phyloP scores from a whole-genome alignment of 2,329 filamentous ascomycete genomes.

The Didymella segeticola region DNA sequence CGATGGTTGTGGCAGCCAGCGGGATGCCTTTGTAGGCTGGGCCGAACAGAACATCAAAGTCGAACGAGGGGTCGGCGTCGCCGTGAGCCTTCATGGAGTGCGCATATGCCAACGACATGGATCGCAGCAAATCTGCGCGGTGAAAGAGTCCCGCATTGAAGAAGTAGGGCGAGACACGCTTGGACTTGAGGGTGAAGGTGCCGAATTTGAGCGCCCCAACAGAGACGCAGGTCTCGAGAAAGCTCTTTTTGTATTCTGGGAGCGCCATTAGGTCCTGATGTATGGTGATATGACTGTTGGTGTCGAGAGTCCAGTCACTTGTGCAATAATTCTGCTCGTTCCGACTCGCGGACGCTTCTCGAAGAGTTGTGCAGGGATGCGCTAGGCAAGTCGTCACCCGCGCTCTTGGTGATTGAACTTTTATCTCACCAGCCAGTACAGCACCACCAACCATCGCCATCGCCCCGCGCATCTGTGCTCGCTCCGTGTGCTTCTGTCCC shows the following conservation, averaged over 20 bases:
- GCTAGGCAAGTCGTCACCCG: slow-evolving; percentile 26
- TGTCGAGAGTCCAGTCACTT: slow-evolving; percentile 1
- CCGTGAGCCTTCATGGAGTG: slow-evolving; percentile 60
- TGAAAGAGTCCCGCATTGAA: slow-evolving; percentile 96
- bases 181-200: slow-evolving; percentile 89
- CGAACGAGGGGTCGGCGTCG: slow-evolving; percentile 52
- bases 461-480: slow-evolving; percentile 34
- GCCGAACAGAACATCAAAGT: slow-evolving; percentile 86
- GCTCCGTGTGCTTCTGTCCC: slow-evolving; percentile 13
- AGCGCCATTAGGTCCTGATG: slow-evolving; percentile 31
- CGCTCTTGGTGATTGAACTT: slow-evolving; percentile 40
- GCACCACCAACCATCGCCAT: slow-evolving; percentile 16
- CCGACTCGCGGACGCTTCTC: slow-evolving; percentile 31
- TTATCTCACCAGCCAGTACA: slow-evolving; percentile 30
- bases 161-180: slow-evolving; percentile 91
- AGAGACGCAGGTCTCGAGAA: slow-evolving; percentile 72
- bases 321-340: slow-evolving; percentile 27
- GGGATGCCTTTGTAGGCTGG: slow-evolving; percentile 98
- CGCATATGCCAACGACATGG: slow-evolving; percentile 84
- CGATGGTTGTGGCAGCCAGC: slow-evolving; percentile 77
- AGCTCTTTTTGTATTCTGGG: slow-evolving; percentile 66
- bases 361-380: slow-evolving; percentile 19
- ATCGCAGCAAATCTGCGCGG: slow-evolving; percentile 75
- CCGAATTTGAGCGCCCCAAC: slow-evolving; percentile 80
- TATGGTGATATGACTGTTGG: neutral